These are phyloP conservation scores for Magnolia changhungtana DNA, from an alignment of 164 flowering plant genomes.

Conservation along the genomic window DNA sequence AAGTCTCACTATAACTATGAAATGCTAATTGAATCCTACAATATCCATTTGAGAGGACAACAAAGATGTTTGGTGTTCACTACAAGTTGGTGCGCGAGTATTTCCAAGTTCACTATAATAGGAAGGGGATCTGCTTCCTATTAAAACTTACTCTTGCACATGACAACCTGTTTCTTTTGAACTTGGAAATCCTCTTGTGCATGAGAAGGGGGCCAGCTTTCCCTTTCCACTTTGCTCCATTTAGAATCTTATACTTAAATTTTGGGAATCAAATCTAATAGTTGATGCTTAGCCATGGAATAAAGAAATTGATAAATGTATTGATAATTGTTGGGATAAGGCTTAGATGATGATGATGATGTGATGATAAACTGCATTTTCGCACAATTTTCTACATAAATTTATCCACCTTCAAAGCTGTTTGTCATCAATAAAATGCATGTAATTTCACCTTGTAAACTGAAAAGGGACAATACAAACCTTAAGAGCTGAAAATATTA, in stretches of 20 bases:
- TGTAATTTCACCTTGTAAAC: neutral
- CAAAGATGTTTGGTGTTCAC: too few relatives aligned
- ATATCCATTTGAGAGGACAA: too few relatives aligned
- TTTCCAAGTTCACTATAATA: too few relatives aligned
- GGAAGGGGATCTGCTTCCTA: too few relatives aligned
- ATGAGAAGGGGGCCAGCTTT: too few relatives aligned
- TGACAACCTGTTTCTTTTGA: too few relatives aligned
- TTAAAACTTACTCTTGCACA: too few relatives aligned
- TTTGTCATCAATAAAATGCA: neutral
- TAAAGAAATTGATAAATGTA: neutral
- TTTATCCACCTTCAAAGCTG: neutral
- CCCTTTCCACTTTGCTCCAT: neutral
- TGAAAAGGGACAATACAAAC: slow-evolving; percentile 20
- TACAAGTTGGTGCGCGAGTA: too few relatives aligned
- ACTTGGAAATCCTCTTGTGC: too few relatives aligned
- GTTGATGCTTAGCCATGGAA: neutral
- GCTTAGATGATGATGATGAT: neutral
- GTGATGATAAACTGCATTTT: neutral
- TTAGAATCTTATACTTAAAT: neutral
- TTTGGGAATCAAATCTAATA: neutral
- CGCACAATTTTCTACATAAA: neutral
- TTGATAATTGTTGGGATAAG: neutral
- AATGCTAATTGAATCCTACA: too few relatives aligned
- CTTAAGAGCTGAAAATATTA: slow-evolving; percentile 55
- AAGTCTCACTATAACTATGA: too few relatives aligned